Evolutionary conservation across 345 rosid genomes (phyloP).

Genomic region (Pistacia integerrima): DNA sequence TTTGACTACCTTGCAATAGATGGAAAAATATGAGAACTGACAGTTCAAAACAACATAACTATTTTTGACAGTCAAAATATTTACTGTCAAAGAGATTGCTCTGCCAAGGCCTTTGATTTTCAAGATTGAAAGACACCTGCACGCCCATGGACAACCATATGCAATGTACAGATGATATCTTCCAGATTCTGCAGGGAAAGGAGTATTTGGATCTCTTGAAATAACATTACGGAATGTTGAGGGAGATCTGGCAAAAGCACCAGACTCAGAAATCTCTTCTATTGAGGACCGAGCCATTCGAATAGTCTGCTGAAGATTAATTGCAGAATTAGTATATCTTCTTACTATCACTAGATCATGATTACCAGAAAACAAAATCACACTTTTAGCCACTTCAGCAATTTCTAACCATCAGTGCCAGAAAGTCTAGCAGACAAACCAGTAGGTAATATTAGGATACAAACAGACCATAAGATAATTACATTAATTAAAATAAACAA

Average conservation of each 20-base stretch:
- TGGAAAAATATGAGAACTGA: neutral
- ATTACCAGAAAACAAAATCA: neutral
- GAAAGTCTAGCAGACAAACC: no score
- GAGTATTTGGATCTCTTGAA: slow-evolving; percentile 19
- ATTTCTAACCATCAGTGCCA: no score
- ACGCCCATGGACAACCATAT: slow-evolving; percentile 24
- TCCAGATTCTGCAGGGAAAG: slow-evolving; percentile 19
- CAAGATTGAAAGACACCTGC: slow-evolving; percentile 2
- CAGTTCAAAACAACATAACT: neutral
- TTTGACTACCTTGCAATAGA: slow-evolving; percentile 1
- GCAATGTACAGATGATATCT: slow-evolving; percentile 26
- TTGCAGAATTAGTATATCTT: neutral
- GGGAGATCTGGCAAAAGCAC: slow-evolving; percentile 11
- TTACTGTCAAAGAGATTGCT: neutral
- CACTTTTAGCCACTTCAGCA: no score
- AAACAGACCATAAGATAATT: no score
- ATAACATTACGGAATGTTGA: slow-evolving; percentile 2
- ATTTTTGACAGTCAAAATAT: neutral
- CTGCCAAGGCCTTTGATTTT: neutral
- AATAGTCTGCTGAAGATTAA: slow-evolving; percentile 2
- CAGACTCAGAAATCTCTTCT: neutral
- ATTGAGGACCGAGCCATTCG: slow-evolving; percentile 3
- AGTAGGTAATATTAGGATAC: no score
- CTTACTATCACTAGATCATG: neutral
- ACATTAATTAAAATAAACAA: no score